Percentiles rank a stretch among this genome's conserved stretches.
These are phyloP conservation scores for Talaromyces funiculosus DNA, from an alignment of 2,329 filamentous ascomycete species.

Conservation along the genomic window DNA sequence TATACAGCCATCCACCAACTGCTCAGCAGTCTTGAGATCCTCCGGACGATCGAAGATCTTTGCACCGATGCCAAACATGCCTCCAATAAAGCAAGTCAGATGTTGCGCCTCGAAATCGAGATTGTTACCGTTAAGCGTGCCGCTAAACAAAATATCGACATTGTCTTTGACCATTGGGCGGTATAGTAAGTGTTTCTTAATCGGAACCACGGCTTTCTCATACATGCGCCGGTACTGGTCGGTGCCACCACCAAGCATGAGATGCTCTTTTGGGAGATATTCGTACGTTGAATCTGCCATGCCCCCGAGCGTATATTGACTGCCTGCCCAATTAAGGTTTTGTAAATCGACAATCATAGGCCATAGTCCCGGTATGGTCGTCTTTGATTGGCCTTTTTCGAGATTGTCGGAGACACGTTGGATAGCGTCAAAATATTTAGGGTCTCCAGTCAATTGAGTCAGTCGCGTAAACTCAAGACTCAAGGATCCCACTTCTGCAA, in stretches of 20 bases:
- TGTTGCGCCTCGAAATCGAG: constrained; percentile 47
- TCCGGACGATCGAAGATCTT: constrained; percentile 50
- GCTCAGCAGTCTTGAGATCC: constrained; percentile 52
- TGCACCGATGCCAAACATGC: constrained; percentile 56
- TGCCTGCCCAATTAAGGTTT: constrained; percentile 23
- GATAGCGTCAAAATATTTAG: constrained; percentile 84
- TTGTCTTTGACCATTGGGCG: constrained; percentile 40
- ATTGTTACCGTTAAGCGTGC: constrained; percentile 22
- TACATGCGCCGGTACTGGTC: constrained; percentile 43
- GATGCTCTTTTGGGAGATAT: constrained; percentile 46
- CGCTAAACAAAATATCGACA: constrained; percentile 37
- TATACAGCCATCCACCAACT: constrained; percentile 56
- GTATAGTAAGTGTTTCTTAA: constrained; percentile 40
- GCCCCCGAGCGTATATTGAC: constrained; percentile 39
- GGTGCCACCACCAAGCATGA: constrained; percentile 38
- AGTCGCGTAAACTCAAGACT: constrained; percentile 88
- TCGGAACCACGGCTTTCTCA: constrained; percentile 32
- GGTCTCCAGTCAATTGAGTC: constrained; percentile 72
- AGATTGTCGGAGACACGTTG: constrained; percentile 77
- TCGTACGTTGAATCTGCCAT: constrained; percentile 48
- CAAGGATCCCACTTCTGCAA: constrained; percentile 70
- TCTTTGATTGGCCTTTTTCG: constrained; percentile 65
- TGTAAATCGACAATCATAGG: constrained; percentile 64
- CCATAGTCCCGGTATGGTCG: constrained; percentile 71
- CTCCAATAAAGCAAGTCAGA: constrained; percentile 56